phyloP scores from a whole-genome alignment of 2,329 filamentous ascomycete genomes.

The Drechslerella coelobrocha region DNA sequence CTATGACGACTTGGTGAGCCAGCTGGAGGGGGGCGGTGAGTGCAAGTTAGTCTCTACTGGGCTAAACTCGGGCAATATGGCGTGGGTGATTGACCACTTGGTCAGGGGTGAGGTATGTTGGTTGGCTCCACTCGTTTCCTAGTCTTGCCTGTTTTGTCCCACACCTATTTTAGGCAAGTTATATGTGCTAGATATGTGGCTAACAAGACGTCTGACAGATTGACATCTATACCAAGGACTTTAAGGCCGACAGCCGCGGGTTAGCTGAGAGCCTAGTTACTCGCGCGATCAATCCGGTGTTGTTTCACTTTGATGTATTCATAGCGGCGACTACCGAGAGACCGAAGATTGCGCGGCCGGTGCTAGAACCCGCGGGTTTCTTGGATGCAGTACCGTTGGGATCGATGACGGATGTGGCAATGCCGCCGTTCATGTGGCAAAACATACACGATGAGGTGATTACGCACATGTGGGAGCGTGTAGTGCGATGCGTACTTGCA shows the following conservation, averaged over 20 bases:
- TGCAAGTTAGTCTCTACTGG: constrained; percentile 25
- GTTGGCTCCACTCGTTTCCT: neutral
- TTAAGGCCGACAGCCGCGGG: constrained; percentile 23
- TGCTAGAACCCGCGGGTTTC: constrained; percentile 23
- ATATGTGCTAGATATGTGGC: neutral
- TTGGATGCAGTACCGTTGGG: constrained; percentile 27
- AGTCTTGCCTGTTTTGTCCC: neutral
- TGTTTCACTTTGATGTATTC: constrained; percentile 46
- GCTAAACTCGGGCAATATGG: constrained; percentile 29
- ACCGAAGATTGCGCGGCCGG: constrained; percentile 11
- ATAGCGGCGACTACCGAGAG: constrained; percentile 1
- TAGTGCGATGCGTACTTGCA: constrained; percentile 36
- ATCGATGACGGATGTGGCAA: constrained; percentile 37
- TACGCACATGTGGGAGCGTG: constrained; percentile 38
- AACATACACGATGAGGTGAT: constrained; percentile 49
- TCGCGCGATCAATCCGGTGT: constrained; percentile 38
- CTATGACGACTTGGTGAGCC: constrained; percentile 9
- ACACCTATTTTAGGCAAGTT: neutral
- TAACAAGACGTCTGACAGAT: constrained; percentile 21
- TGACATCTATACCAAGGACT: constrained; percentile 41
- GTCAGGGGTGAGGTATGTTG: constrained; percentile 39
- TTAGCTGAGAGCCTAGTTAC: constrained; percentile 36
- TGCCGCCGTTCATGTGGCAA: constrained; percentile 47
- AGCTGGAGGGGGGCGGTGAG: constrained; percentile 9
- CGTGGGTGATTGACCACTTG: constrained; percentile 41